Conservation (phyloP, 177 flowering plant genomes). For the Telopea speciosissima region DNA sequence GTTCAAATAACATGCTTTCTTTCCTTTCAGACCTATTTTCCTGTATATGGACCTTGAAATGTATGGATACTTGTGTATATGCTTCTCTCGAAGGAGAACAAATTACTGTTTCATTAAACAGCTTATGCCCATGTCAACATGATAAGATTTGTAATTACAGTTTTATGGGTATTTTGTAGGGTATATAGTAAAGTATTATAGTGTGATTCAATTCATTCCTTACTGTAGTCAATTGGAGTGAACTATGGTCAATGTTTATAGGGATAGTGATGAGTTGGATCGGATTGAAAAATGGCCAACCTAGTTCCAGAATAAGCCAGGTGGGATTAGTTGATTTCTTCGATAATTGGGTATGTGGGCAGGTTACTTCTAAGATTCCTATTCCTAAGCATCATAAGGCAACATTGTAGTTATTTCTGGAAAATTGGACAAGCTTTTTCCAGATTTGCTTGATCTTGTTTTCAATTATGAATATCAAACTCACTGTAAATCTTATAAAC, state of each 20-base stretch:
- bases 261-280: neutral
- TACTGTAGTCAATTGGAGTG: neutral
- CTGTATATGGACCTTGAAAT: neutral
- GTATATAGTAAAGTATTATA: no score
- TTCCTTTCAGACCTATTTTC: neutral
- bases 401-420: neutral
- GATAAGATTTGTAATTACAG: neutral
- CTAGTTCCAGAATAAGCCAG: neutral
- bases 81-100: neutral
- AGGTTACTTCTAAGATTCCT: neutral
- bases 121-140: neutral
- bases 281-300: neutral
- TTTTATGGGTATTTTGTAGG: neutral
- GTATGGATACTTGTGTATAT: neutral
- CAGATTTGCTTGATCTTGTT: neutral
- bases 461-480: neutral
- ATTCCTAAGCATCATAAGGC: neutral
- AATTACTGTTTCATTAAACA: neutral
- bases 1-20: neutral
- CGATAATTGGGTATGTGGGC: neutral
- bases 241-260: neutral
- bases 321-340: neutral
- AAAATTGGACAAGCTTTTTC: neutral
- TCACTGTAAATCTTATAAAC: neutral
- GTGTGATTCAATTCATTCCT: neutral